Evolutionary conservation across 2,329 filamentous ascomycete species (phyloP).

Genomic region (Colletotrichum endophyticum): DNA sequence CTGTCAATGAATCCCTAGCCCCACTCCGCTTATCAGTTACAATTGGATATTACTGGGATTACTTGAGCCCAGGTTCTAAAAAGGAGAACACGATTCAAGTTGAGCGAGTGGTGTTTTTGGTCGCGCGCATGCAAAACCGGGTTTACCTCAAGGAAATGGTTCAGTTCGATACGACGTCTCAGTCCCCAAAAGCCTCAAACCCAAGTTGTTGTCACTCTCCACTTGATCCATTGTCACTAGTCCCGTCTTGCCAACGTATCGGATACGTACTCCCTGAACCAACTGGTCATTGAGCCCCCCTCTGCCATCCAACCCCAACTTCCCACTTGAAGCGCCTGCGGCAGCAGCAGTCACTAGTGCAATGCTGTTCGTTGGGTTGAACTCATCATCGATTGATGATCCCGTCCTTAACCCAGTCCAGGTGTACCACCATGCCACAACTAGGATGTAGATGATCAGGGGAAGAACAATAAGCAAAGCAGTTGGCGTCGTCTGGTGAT

Average conservation of each 20-base stretch:
- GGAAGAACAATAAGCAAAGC: background rate
- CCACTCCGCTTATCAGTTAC: background rate
- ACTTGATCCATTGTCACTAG: background rate
- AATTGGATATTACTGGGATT: background rate
- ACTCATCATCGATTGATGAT: background rate
- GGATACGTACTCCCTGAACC: background rate
- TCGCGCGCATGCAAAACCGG: background rate
- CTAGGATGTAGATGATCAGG: background rate
- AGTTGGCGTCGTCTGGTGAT: background rate
- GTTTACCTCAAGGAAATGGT: background rate
- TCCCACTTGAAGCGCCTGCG: background rate
- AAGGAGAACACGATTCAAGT: background rate
- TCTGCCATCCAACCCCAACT: background rate
- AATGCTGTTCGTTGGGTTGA: background rate
- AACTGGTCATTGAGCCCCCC: background rate
- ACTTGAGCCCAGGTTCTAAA: background rate
- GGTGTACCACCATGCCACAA: background rate
- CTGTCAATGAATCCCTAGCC: background rate
- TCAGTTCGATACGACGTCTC: background rate
- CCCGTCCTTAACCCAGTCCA: background rate
- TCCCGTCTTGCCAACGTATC: background rate
- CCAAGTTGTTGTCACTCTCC: background rate
- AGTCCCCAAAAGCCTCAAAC: background rate
- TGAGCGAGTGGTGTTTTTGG: background rate
- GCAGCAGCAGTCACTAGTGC: background rate